Evolutionary conservation across 192 early-diverging fungal species (phyloP), one percentile per base, ranked within the genome.

Genomic region (Coemansia sp.): DNA sequence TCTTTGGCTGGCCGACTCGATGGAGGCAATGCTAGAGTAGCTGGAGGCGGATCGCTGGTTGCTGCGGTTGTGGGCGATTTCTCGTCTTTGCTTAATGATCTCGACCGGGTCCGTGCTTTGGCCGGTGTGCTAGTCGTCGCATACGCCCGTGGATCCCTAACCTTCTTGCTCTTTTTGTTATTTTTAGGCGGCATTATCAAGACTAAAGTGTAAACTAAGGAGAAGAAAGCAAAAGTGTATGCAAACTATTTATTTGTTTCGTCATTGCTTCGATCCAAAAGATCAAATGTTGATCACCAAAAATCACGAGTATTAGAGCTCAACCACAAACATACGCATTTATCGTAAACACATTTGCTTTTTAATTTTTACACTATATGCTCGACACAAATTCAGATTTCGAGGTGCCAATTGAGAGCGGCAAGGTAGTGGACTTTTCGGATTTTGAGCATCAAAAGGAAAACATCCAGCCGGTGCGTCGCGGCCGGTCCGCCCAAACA

Each of bases 391-490:
- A 22, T 26, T 22, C 26, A 4, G 51, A 53, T 22, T 26, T 26
- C 3, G 22, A 23, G 49, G 49, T 20, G 49, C 6, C 49, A 26
- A 15, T 53, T 21, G 26, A 28, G 4, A 12, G 25, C 6, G 66
- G 46, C 3, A 51, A 56, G 23, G 49, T 64, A 42, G 68, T 80
- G 10, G 72, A 84, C 21, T 82, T 81, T 57, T 53, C 74, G 5
- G 68, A 74, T 9, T 85, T 93, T 31, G 90, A 91, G 64, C 67
- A 83, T 38, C 86, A 93, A 52, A 90, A 90, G 65, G 91, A 93
- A 72, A 93, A 93, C 76, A 89, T 93, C 36, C 74, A 84, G 26
- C 90, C 90, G 19, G 60, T 85, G 8, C 70, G 74, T 4, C 68
- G 86, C 22, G 91, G 91, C 11, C 83, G 91, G 8, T 86, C 83